Evolutionary conservation across 2,329 filamentous ascomycete genomes (phyloP).

Genomic region (Curvularia sp.): DNA sequence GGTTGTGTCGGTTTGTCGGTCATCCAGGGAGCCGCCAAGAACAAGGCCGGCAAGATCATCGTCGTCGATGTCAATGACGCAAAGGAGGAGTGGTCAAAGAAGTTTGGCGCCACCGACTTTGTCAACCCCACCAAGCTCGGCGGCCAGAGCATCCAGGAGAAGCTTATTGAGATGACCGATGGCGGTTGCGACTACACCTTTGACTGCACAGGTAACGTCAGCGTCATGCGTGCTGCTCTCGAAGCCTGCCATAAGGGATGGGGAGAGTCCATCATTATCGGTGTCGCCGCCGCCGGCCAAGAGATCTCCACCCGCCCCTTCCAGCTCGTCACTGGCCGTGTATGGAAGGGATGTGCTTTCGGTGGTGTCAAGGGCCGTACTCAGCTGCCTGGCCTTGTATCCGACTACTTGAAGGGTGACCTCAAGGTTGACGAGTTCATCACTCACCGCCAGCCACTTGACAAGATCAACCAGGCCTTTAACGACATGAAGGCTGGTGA

Average conservation of each 20-base stretch:
- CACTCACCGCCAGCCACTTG: conserved; percentile 86
- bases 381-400: conserved; percentile 85
- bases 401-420: conserved; percentile 85
- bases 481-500: conserved; percentile 94
- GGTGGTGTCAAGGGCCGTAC: conserved; percentile 97
- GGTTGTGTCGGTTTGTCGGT: conserved; percentile 96
- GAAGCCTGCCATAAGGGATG: conserved; percentile 99
- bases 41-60: conserved; percentile 80
- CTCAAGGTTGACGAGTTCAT: conserved; percentile 99
- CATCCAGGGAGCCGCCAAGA: conserved; percentile 89
- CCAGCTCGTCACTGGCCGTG: conserved; percentile 96
- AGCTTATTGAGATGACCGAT: conserved; percentile 96
- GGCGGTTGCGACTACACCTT: conserved; percentile 99
- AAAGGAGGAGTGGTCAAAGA: conserved; percentile 91
- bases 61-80: conserved; percentile 81
- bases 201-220: conserved; percentile 97
- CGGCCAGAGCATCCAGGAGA: conserved; percentile 82
- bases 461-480: conserved; percentile 88
- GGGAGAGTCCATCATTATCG: conserved; percentile 97
- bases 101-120: conserved; percentile 97
- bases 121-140: conserved; percentile 80
- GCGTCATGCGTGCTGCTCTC: conserved; percentile 92
- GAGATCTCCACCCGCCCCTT: conserved; percentile 96
- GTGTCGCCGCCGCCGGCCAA: conserved; percentile 93
- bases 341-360: conserved; percentile 98